A percentile compares a stretch with the other conserved stretches of the same genome.
These are phyloP conservation scores for Diaporthe ampelina DNA, from an alignment of 2,329 filamentous ascomycete species.

Conservation along the genomic window DNA sequence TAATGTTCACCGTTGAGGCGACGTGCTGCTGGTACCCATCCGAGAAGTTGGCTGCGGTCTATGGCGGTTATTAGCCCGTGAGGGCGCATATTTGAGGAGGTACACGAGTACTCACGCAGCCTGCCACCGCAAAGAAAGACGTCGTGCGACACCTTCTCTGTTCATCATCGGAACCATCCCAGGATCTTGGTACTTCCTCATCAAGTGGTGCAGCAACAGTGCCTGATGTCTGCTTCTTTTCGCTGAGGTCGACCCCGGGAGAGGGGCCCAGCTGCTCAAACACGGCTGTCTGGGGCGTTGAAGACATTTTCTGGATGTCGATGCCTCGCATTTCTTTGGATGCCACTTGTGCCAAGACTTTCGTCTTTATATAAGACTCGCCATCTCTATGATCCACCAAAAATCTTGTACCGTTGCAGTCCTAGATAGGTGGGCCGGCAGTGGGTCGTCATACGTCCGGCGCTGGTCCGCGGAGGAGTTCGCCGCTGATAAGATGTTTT, in stretches of 20 bases:
- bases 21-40: slow-evolving; percentile 52
- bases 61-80: no score
- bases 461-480: slow-evolving; percentile 2
- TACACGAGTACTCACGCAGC: slow-evolving; percentile 8
- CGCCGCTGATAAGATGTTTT: slow-evolving; percentile 9
- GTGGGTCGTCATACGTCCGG: slow-evolving; percentile 21
- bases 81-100: background rate
- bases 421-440: background rate
- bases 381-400: background rate
- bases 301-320: background rate
- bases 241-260: background rate
- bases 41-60: slow-evolving; percentile 48
- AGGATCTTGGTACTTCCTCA: rapidly evolving
- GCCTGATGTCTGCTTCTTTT: background rate
- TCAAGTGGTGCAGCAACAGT: background rate
- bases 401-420: slow-evolving; percentile 20
- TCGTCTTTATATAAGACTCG: background rate
- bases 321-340: background rate
- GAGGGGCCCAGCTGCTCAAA: background rate
- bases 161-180: background rate
- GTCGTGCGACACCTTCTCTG: background rate
- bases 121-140: slow-evolving; percentile 29
- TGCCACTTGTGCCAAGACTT: background rate
- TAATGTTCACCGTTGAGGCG: slow-evolving; percentile 51
- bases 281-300: background rate